A percentile compares a stretch with the other conserved stretches of the same genome.
Conservation (phyloP, 2,329 filamentous ascomycete genomes). For the Aureobasidium sp. region DNA sequence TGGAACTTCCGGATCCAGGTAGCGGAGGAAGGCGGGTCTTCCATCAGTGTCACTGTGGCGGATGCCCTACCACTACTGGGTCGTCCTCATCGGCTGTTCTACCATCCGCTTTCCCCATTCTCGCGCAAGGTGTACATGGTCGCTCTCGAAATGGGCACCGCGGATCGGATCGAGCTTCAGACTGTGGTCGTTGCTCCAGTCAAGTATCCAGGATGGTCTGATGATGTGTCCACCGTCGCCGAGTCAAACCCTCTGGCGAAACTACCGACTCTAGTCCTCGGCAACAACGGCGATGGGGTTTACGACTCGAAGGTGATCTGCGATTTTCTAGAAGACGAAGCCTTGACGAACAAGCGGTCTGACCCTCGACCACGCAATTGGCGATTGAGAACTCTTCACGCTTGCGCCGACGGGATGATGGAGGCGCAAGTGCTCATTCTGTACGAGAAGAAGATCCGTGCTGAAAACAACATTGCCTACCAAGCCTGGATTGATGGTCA, state of each 20-base stretch:
- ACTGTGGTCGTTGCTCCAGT: slow-evolving; percentile 2
- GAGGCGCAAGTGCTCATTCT: slow-evolving; percentile 6
- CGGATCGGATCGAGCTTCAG: slow-evolving; percentile 1
- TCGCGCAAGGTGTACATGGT: slow-evolving; percentile 6
- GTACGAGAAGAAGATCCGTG: slow-evolving; percentile 12
- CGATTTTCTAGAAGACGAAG: slow-evolving; percentile 8
- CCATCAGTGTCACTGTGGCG: neutral
- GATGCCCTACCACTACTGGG: neutral
- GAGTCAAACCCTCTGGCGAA: slow-evolving; percentile 5
- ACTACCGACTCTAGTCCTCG: neutral
- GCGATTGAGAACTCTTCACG: slow-evolving; percentile 3
- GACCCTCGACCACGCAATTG: neutral
- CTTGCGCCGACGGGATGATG: neutral
- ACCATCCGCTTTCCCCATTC: neutral
- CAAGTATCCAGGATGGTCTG: slow-evolving; percentile 9
- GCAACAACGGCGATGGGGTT: slow-evolving; percentile 2
- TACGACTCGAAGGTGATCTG: slow-evolving; percentile 7
- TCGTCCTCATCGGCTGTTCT: neutral
- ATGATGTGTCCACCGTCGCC: neutral
- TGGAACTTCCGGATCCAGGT: slow-evolving; percentile 46
- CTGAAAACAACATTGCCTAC: neutral
- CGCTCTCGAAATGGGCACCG: neutral
- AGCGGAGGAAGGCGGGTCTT: neutral
- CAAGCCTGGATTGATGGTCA: slow-evolving; percentile 6
- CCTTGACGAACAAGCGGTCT: slow-evolving; percentile 3